Evolutionary conservation across 2,329 filamentous ascomycete species (phyloP).

Genomic region (Fusarium foetens): DNA sequence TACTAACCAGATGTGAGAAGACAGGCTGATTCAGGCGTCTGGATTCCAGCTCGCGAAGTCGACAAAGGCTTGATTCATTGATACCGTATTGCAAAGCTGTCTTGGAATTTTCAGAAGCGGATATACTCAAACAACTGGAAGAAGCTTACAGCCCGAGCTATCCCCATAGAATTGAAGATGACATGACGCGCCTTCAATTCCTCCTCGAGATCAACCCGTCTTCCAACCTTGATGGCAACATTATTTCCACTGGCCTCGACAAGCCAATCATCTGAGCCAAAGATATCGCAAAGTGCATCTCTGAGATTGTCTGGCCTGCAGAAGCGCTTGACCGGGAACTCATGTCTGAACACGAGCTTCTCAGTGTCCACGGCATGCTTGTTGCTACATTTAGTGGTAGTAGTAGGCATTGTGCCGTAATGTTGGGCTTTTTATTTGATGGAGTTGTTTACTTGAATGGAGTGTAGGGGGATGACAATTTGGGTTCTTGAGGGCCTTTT

Average conservation of each 20-base stretch:
- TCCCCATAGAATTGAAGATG: background rate
- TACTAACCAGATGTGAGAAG: too few species aligned
- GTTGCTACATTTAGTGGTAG: background rate
- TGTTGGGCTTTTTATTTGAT: too few species aligned
- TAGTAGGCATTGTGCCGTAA: background rate
- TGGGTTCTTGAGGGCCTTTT: rapidly evolving
- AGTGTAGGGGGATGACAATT: background rate
- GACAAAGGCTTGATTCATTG: too few species aligned
- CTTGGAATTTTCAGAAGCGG: background rate
- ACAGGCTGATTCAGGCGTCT: too few species aligned
- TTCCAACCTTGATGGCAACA: background rate
- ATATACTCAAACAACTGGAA: background rate
- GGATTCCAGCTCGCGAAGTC: too few species aligned
- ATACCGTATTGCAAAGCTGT: too few species aligned
- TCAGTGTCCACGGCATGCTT: background rate
- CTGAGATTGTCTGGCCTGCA: background rate
- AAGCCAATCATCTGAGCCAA: background rate
- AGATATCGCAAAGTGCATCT: background rate
- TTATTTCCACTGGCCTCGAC: background rate
- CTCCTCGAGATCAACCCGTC: background rate
- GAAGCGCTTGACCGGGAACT: background rate
- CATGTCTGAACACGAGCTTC: background rate
- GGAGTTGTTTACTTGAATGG: too few species aligned
- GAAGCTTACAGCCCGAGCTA: background rate
- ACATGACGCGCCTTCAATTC: background rate